Evolutionary conservation across 2,329 filamentous ascomycete genomes (phyloP), one percentile per base, ranked within the genome.

Genomic region (Alternaria ethzedia): DNA sequence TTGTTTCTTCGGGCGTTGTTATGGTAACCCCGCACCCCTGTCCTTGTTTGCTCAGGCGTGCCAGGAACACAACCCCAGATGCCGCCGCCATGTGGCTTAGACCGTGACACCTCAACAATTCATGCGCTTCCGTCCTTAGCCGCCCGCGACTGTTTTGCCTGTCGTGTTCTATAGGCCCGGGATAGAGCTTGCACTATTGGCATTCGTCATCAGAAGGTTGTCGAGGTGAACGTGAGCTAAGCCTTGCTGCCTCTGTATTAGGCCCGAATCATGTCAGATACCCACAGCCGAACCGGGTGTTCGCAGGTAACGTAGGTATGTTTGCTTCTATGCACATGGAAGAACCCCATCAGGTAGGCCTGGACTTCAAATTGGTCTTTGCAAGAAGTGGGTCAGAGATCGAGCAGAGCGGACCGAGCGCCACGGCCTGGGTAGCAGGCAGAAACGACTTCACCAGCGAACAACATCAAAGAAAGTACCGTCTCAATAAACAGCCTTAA

Each of bases 1-100:
- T 65, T 70, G 68, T 67, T 61, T 45, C 32, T 57, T 54, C 62
- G 59, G 50, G 32, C 54, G 64, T 69, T 55, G 65, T 57, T 46
- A 49, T 52, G 57, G 63, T 30, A 67, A 67, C 65, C 43, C 36
- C 25, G 9, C 2, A 28, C 21, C 54, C 52, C 45, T 44, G 52
- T 43, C 47, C 58, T 47, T 49, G 36, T 49, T 56, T 50, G 46
- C 36, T 46, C 49, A 63, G 64, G 54, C 51, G 55, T 50, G 32
- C 51, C 49, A 63, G 64, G 54, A 55, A 58, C 54, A 50, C 21
- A 55, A 41, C 58, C 58, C 64, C 59, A 54, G 41, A 46, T 41
- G 41, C 55, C 21, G 47, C 58, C 61, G 52, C 52, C 50, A 21
- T 50, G 44, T 59, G 57, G 54, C 61, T 61, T 51, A 47, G 56